A percentile compares a stretch with the other conserved stretches of the same genome.
These are phyloP conservation scores for Eucalyptus curtisii DNA, from an alignment of 345 rosid genomes.

Conservation along the genomic window DNA sequence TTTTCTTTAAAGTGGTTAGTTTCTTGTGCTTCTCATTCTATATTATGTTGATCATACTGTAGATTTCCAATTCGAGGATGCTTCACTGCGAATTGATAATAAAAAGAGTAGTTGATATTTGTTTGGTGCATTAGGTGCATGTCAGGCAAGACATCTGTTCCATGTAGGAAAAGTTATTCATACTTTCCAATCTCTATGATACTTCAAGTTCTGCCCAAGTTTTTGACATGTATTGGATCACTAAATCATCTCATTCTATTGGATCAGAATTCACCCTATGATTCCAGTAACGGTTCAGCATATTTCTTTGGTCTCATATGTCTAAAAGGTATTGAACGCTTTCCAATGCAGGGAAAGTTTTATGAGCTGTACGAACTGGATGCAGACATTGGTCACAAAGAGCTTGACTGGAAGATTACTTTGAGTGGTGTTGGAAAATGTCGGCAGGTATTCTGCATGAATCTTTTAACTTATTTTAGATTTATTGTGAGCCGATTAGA, in stretches of 20 bases:
- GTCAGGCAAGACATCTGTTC: background rate
- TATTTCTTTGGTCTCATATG: background rate
- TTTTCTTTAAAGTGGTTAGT: slow-evolving; percentile 99
- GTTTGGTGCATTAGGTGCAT: background rate
- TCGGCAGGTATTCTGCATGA: slow-evolving; percentile 56
- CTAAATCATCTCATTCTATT: background rate
- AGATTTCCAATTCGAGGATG: background rate
- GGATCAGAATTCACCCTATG: background rate
- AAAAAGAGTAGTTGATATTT: background rate
- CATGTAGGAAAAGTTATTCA: background rate
- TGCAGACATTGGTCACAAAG: slow-evolving; percentile 93
- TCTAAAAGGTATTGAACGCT: background rate
- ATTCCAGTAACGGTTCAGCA: background rate
- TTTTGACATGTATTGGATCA: background rate
- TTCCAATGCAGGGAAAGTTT: slow-evolving; percentile 55
- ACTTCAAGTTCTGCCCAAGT: background rate
- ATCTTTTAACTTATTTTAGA: background rate
- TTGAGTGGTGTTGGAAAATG: slow-evolving; percentile 90
- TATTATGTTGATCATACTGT: background rate
- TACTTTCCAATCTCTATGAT: background rate
- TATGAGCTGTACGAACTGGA: slow-evolving; percentile 95
- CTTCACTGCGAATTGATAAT: background rate
- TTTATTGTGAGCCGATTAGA: background rate
- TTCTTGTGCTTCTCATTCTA: background rate
- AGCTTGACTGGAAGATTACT: slow-evolving; percentile 95